Percentiles rank a stretch among this genome's conserved stretches.
Evolutionary conservation across 192 early-diverging fungal genomes (phyloP).

Genomic region (Gonapodya sp.): DNA sequence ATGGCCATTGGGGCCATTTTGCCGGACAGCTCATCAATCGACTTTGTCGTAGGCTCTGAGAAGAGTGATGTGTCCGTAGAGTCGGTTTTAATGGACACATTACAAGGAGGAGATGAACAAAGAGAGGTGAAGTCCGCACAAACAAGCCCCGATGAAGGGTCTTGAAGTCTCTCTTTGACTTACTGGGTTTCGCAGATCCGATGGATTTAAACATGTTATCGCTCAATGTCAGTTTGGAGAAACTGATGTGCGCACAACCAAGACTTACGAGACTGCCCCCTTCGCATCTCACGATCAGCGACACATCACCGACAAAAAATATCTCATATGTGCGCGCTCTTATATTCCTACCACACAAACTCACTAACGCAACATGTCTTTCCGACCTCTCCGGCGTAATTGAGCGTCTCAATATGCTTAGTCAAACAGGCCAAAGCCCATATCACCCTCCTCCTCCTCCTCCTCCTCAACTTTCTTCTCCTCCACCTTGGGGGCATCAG

Average conservation of each 20-base stretch:
- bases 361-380: not conserved
- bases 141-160: too few relatives aligned
- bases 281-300: not conserved
- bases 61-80: not conserved
- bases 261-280: too few relatives aligned
- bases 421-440: constrained; percentile 68
- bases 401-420: too few relatives aligned
- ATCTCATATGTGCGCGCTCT: not conserved
- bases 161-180: too few relatives aligned
- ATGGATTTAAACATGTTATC: not conserved
- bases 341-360: not conserved
- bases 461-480: constrained; percentile 47
- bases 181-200: not conserved
- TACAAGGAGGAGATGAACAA: too few relatives aligned
- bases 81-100: not conserved
- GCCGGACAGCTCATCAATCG: not conserved
- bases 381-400: not conserved
- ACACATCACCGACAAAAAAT: too few relatives aligned
- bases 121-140: too few relatives aligned
- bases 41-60: not conserved
- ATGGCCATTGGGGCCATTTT: constrained; percentile 1
- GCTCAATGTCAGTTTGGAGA: too few relatives aligned
- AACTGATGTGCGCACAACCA: too few relatives aligned
- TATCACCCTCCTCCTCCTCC: constrained; percentile 78
- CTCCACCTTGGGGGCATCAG: constrained; percentile 39